Evolutionary conservation across 2,329 filamentous ascomycete genomes (phyloP).

Genomic region (Pyrenophora graminea): DNA sequence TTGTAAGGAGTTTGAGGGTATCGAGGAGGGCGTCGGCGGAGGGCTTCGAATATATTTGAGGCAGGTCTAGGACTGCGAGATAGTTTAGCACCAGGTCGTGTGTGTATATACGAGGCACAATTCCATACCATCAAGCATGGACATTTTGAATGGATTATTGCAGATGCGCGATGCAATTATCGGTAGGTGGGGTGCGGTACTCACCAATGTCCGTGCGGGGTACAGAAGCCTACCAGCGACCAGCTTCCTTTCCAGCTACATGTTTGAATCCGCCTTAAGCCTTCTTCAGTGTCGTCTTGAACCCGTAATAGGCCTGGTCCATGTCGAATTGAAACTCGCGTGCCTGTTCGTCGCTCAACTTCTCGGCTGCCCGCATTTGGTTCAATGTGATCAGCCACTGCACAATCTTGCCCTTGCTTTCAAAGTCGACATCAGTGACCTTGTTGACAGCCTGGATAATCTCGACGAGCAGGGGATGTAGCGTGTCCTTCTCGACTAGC

Average conservation of each 20-base stretch:
- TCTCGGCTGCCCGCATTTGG: conserved; percentile 95
- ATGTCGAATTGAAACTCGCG: conserved; percentile 91
- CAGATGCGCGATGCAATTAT: conserved; percentile 11
- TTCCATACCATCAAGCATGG: conserved; percentile 33
- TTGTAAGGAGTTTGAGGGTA: conserved; percentile 68
- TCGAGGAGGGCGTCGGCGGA: conserved; percentile 65
- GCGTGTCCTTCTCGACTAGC: conserved; percentile 88
- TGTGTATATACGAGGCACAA: neutral
- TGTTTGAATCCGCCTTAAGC: conserved; percentile 24
- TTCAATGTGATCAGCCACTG: conserved; percentile 98
- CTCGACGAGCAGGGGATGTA: conserved; percentile 93
- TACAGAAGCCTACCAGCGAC: conserved; percentile 1
- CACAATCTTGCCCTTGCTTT: conserved; percentile 94
- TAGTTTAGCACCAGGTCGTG: conserved; percentile 15
- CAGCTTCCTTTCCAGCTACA: neutral
- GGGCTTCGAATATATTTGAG: conserved; percentile 81
- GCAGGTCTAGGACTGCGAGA: conserved; percentile 69
- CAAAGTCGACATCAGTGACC: conserved; percentile 93
- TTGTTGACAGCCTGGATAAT: conserved; percentile 98
- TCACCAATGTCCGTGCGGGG: conserved; percentile 20
- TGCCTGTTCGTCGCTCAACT: conserved; percentile 83
- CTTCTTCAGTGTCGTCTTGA: conserved; percentile 72
- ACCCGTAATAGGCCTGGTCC: conserved; percentile 90
- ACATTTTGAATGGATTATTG: conserved; percentile 24
- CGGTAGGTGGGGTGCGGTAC: conserved; percentile 11